Conservation (phyloP, 176 grass and related monocot genomes). For the Lolium multiflorum region DNA sequence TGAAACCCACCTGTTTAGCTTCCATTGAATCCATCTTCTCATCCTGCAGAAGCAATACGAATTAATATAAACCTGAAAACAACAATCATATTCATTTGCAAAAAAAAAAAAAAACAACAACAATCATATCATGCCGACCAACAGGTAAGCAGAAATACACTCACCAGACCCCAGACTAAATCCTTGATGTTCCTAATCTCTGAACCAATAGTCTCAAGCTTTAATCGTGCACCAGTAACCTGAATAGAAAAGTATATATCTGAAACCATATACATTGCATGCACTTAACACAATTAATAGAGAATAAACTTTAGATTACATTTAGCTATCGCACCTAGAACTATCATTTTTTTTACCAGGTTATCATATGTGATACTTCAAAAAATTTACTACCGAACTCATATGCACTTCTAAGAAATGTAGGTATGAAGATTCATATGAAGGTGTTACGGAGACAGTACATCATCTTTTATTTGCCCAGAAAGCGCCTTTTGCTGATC, state of each 20-base stretch:
- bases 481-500: conserved; percentile 95
- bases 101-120: no score
- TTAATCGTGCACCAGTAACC: conserved; percentile 83
- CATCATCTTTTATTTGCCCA: conserved; percentile 91
- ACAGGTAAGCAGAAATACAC: conserved; percentile 35
- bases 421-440: conserved; percentile 32
- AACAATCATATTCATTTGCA: conserved; percentile 35
- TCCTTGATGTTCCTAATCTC: conserved; percentile 83
- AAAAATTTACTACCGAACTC: conserved; percentile 7
- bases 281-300: background rate
- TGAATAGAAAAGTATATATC: conserved; percentile 44
- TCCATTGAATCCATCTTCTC: conserved; percentile 91
- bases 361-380: background rate
- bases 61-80: conserved; percentile 41
- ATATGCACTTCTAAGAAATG: background rate
- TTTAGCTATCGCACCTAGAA: background rate
- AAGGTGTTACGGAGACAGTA: conserved; percentile 39
- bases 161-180: conserved; percentile 89
- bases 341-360: background rate
- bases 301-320: conserved; percentile 18
- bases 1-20: conserved; percentile 77
- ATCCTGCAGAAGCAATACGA: conserved; percentile 57
- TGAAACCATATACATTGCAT: conserved; percentile 32
- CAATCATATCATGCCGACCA: conserved; percentile 14
- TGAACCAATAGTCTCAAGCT: conserved; percentile 84